Conservation (phyloP, 2,329 filamentous ascomycete species). For the Fusarium kyushuense region DNA sequence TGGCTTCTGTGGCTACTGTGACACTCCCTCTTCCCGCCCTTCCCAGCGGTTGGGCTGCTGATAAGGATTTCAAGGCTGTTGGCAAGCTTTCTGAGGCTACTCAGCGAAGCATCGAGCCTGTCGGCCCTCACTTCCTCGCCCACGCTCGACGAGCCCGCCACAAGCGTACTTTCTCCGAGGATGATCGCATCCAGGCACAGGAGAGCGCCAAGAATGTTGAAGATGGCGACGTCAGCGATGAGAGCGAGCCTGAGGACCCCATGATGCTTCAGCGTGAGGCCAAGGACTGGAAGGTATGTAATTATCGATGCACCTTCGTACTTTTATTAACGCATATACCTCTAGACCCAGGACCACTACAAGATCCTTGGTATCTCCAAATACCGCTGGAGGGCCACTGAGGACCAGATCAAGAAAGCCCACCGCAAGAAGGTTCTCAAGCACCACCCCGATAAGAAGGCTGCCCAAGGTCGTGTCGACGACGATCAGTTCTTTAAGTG, state of each 20-base stretch:
- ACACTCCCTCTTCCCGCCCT: slow-evolving; percentile 78
- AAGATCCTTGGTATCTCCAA: slow-evolving; percentile 93
- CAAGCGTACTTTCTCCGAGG: slow-evolving; percentile 98
- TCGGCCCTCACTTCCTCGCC: slow-evolving; percentile 97
- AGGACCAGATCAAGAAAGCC: slow-evolving; percentile 98
- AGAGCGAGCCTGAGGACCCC: slow-evolving; percentile 93
- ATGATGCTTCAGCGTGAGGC: slow-evolving; percentile 92
- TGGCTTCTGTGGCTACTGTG: slow-evolving; percentile 74
- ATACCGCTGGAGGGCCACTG: slow-evolving; percentile 91
- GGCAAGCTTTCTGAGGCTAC: slow-evolving; percentile 80
- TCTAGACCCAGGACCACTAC: slow-evolving; percentile 93
- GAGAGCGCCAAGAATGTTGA: slow-evolving; percentile 96
- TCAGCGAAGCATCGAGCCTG: slow-evolving; percentile 91
- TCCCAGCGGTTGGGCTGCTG: slow-evolving; percentile 82
- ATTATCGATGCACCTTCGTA: not conserved
- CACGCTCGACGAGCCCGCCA: slow-evolving; percentile 95
- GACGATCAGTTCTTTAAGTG: slow-evolving; percentile 99
- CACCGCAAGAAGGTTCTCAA: slow-evolving; percentile 99
- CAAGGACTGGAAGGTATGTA: slow-evolving; percentile 97
- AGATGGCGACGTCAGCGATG: slow-evolving; percentile 88
- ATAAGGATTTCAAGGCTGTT: slow-evolving; percentile 92
- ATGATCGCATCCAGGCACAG: slow-evolving; percentile 96
- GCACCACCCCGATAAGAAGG: slow-evolving; percentile 99
- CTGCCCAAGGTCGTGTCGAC: slow-evolving; percentile 85
- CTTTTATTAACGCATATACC: not conserved